Percentiles rank a stretch among this genome's conserved stretches.
Evolutionary conservation across 192 early-diverging fungal genomes (phyloP).

Genomic region (Linnemannia hyalina): DNA sequence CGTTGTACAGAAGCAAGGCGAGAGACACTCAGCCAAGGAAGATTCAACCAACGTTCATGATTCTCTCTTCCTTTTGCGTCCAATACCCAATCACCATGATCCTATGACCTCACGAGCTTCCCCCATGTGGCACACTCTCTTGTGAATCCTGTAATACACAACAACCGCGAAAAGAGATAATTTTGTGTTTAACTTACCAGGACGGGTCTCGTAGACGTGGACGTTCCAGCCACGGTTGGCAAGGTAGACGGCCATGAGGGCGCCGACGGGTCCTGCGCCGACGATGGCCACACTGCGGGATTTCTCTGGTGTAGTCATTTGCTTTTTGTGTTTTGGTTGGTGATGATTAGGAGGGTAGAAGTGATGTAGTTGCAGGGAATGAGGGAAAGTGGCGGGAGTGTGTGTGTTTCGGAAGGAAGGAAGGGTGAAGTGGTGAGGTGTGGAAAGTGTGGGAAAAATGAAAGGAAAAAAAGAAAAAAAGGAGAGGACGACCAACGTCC

Average conservation of each 20-base stretch:
- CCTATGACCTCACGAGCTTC: too few relatives aligned
- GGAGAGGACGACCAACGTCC: neutral
- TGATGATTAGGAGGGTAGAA: neutral
- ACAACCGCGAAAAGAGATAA: neutral
- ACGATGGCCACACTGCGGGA: conserved; percentile 77
- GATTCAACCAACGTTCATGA: too few relatives aligned
- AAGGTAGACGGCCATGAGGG: conserved; percentile 90
- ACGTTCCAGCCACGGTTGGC: conserved; percentile 93
- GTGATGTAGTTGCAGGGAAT: neutral
- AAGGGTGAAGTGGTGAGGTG: neutral
- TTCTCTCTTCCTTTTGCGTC: neutral
- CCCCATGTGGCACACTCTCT: too few relatives aligned
- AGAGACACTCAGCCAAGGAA: too few relatives aligned
- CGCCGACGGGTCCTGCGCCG: conserved; percentile 95
- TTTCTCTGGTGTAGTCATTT: conserved; percentile 12
- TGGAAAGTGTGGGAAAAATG: conserved; percentile 18
- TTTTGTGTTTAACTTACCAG: conserved; percentile 62
- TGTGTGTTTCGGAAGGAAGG: neutral
- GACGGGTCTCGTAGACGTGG: conserved; percentile 85
- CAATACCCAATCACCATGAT: too few relatives aligned
- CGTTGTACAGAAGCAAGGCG: too few relatives aligned
- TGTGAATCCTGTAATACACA: too few relatives aligned
- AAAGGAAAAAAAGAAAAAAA: neutral
- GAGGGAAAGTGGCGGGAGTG: neutral
- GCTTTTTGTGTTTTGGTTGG: neutral